Base-by-base conservation (phyloP, 2,329 filamentous ascomycete genomes). In the Bimuria novae-zelandiae region DNA sequence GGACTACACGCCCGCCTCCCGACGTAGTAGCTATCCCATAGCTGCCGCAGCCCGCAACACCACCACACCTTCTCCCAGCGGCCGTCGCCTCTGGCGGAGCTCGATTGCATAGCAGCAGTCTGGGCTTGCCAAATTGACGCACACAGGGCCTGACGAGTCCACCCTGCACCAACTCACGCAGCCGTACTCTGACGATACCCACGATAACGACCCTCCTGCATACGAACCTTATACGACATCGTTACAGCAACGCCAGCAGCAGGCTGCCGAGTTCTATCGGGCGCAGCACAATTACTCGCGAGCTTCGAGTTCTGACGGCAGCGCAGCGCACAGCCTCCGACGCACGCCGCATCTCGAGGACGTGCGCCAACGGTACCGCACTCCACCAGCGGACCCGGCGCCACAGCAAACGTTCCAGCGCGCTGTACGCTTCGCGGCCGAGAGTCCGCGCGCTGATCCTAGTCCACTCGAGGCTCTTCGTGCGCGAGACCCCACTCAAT, bases 291-390 rank as follows among this genome's bases (percentile, higher is more conserved):
- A 71, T 53, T 67, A 64, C 59, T 79, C 77, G 60, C 79, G 77
- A 61, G 78, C 79, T 16, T 79, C 81, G 22, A 83, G 79, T 60
- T 81, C 80, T 23, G 78, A 80, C 21, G 80, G 77, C 52, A 82
- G 81, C 64, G 71, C 64, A 16, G 62, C 74, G 21, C 78, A 77
- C 65, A 79, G 77, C 44, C 74, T 85, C 54, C 79, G 83, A 60
- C 79, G 84, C 63, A 82, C 80, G 12, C 78, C 81, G 21, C 76
- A 77, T 57, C 69, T 82, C 59, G 78, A 82, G 59, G 73, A 76
- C 35, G 61, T 71, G 56, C 76, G 73, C 59, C 68, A 63, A 17
- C 74, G 75, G 49, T 69, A 67, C 50, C 73, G 76, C 63, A 72
- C 76, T 5, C 67, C 69, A 44, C 82, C 81, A 7, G 67, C 77